Base-by-base conservation (phyloP, 192 early-diverging fungal species). In the Gorgonomyces haynaldii region DNA sequence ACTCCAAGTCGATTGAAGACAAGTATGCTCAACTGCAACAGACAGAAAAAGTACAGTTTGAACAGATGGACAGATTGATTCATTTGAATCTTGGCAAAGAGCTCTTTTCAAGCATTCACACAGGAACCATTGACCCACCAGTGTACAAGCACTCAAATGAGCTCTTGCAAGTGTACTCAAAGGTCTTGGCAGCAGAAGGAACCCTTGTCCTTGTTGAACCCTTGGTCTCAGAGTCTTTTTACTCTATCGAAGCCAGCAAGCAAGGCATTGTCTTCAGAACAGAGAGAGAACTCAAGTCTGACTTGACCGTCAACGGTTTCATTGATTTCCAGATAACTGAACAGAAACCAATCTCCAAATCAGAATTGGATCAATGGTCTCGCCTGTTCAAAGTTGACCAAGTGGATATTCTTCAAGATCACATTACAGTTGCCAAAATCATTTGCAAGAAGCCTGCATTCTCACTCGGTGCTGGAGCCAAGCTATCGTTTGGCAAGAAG, bases 301-400 rank as follows among this genome's bases (percentile, higher is more conserved):
- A 73, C 42, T 62, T 92, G 31, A 81, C 81, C 55, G 76, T 94
- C 53, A 77, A 85, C 37, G 93, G 93, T 7, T 91, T 91, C 58
- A 74, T 91, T 19, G 82, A 88, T 48, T 52, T 74, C 6, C 50
- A 61, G 20, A 48, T 68, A 15, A 53, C 62, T 16, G 60, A 65
- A 39, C 51, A 53, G 9, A 76, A 70, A 36, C 65, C 58, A 29
- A 56, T 68, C 2, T 23, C 34, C 4, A 45, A 42, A 3, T 56
- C 37, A 1, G 16, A 28, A 3, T 35, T 63, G 10, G 26, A 61
- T 16, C 55, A 45, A 16, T 37, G 56, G 25, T 52, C 76, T 36
- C 50, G 53, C 8, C 32, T 34, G 26, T 69, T 70, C 20, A 61
- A 67, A 37, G 65, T 80, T 50, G 36, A 57, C 45, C 21, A 70